phyloP scores from a whole-genome alignment of 163 green algal genomes.

The Picocystis sp. region DNA sequence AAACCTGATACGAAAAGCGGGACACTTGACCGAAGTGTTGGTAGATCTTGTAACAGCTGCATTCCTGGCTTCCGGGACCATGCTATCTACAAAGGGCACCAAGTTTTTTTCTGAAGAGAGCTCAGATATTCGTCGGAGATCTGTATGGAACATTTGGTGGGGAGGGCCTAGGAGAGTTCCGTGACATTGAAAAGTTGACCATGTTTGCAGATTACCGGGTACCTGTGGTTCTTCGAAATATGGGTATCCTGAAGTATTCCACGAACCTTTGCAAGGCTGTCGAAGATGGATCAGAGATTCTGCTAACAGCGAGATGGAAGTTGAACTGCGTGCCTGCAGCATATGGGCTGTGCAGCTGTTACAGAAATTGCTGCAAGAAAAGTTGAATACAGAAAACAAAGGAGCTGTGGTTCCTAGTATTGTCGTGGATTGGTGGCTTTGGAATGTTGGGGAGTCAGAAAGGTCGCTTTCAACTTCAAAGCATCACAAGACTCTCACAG shows the following conservation, averaged over 20 bases:
- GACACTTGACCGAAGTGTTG: conserved; percentile 36
- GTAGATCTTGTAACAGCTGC: conserved; percentile 42
- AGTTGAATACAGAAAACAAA: conserved; percentile 4
- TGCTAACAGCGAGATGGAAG: conserved; percentile 14
- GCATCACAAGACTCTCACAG: conserved; percentile 20
- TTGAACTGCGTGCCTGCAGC: conserved; percentile 22
- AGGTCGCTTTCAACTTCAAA: not conserved
- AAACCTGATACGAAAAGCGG: conserved; percentile 43
- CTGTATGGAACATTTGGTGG: conserved; percentile 55
- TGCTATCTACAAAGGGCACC: conserved; percentile 39
- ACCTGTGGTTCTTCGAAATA: conserved; percentile 45
- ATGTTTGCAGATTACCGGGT: conserved; percentile 87
- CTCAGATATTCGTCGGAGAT: conserved; percentile 84
- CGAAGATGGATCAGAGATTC: not conserved
- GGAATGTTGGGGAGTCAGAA: conserved; percentile 11
- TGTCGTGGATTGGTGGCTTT: conserved; percentile 21
- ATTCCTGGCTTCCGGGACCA: conserved; percentile 76
- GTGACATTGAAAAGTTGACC: conserved; percentile 64
- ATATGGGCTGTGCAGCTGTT: conserved; percentile 21
- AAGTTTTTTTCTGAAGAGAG: conserved; percentile 89
- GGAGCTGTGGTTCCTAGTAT: conserved; percentile 2
- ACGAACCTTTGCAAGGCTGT: not conserved
- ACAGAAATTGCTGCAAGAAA: conserved; percentile 5
- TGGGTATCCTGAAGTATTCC: conserved; percentile 53
- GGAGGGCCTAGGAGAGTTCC: conserved; percentile 47